Base-by-base conservation (phyloP, 1,284 basidiomycete species). In the Moesziomyces globuligerus region DNA sequence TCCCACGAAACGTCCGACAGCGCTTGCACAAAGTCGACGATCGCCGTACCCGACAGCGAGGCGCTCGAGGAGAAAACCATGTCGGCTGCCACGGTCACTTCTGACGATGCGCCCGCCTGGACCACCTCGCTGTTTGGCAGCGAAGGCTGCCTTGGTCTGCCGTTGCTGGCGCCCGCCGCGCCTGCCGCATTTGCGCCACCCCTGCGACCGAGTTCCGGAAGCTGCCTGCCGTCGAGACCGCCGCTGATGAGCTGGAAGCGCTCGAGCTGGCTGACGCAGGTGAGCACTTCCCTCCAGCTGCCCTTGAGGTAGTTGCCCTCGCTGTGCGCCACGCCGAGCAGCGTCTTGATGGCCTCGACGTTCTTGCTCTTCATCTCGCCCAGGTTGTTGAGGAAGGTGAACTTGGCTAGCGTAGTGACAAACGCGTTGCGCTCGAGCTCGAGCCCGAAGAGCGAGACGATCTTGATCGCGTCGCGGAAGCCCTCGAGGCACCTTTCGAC, bases 1-100 rank as follows among this genome's bases (percentile, higher is more conserved):
- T 98, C 94, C 96, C 95, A 98, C 36, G 96, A 98, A 28, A 99
- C 92, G 77, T 96, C 93, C 81, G 93, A 94, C 3, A 99, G 86
- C 1, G 96, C 93, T 82, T 91, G 91, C 3, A 98, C 96, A 79
- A 99, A 99, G 83, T 98, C 93, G 50, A 98, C 92, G 70, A 99
- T 99, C 13, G 96, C 96, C 42, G 90, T 92, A 40, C 96, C 96
- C 23, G 93, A 93, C 25, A 99, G 86, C 77, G 92, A 92, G 75
- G 94, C 93, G 72, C 93, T 95, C 15, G 94, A 86, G 4, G 95
- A 97, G 84, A 99, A 99, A 24, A 99, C 94, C 92, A 97, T 97
- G 82, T 99, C 96, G 6, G 95, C 93, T 0, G 96, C 94, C 45
- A 98, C 94, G 0, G 95, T 98, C 72, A 99, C 97, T 83, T 98